phyloP scores from a whole-genome alignment of 768 basidiomycete species.

The Coprinopsis marcescibilis region DNA sequence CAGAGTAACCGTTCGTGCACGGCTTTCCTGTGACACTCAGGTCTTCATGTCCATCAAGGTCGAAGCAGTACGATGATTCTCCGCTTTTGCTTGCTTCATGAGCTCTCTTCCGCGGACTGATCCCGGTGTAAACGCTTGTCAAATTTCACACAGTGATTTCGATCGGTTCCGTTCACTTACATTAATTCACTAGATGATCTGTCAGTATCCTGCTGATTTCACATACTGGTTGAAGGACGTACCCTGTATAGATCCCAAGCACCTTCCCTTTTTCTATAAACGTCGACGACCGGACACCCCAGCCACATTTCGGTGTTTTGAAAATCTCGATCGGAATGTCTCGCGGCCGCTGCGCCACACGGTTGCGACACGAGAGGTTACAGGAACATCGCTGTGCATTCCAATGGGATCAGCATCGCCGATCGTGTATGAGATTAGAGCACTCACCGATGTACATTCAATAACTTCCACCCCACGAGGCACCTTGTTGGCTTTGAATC shows the following conservation, averaged over 20 bases:
- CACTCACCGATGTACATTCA: slow-evolving; percentile 58
- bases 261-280: slow-evolving; percentile 49
- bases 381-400: slow-evolving; percentile 40
- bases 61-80: not conserved
- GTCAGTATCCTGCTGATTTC: not conserved
- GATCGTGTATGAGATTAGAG: not conserved
- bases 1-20: not conserved
- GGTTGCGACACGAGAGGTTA: slow-evolving; percentile 42
- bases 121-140: not conserved
- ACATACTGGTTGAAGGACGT: slow-evolving; percentile 14
- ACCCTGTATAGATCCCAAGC: slow-evolving; percentile 69
- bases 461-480: slow-evolving; percentile 45
- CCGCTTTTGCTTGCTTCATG: not conserved
- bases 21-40: not conserved
- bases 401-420: not conserved
- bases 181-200: not conserved
- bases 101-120: not conserved
- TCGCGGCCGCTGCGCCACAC: slow-evolving; percentile 56
- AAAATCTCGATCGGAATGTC: slow-evolving; percentile 59
- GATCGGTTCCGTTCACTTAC: slow-evolving; percentile 37
- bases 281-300: slow-evolving; percentile 52
- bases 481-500: no score
- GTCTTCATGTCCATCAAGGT: not conserved
- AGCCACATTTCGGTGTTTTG: slow-evolving; percentile 53
- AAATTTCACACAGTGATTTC: not conserved